These are phyloP conservation scores for Cronartium quercuum DNA, from an alignment of 1,284 basidiomycete genomes.

Conservation along the genomic window DNA sequence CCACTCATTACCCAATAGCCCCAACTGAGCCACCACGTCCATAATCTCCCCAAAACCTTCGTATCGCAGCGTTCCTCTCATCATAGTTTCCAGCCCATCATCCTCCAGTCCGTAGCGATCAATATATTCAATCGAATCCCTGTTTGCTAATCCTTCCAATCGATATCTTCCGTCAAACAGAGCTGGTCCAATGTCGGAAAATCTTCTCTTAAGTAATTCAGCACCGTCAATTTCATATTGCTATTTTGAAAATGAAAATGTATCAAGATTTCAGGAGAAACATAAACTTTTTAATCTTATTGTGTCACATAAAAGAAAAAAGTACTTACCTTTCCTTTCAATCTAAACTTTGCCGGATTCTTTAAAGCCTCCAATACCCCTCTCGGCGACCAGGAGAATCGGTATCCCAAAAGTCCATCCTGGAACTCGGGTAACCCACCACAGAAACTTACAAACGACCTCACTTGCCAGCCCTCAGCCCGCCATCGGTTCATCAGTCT, in stretches of 20 bases:
- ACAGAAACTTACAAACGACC: conserved; percentile 85
- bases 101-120: conserved; percentile 62
- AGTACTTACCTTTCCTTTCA: conserved; percentile 56
- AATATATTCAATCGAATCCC: conserved; percentile 73
- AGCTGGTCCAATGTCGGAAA: conserved; percentile 57
- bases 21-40: conserved; percentile 66
- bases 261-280: conserved; percentile 44
- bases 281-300: too few relatives aligned
- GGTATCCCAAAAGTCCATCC: conserved; percentile 65
- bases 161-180: conserved; percentile 56
- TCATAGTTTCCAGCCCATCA: conserved; percentile 59
- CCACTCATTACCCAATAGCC: conserved; percentile 55
- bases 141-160: conserved; percentile 82
- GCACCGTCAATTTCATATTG: conserved; percentile 56
- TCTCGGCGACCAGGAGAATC: conserved; percentile 90
- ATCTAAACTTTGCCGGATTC: conserved; percentile 67
- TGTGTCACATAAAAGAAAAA: too few relatives aligned
- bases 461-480: conserved; percentile 56
- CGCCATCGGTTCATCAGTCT: conserved; percentile 62
- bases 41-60: conserved; percentile 75
- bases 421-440: conserved; percentile 72
- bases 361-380: conserved; percentile 77
- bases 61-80: conserved; percentile 84
- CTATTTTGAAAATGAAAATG: conserved; percentile 50
- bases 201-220: conserved; percentile 58